These are phyloP conservation scores for Hibiscus trionum DNA, from an alignment of 345 rosid genomes.

Conservation along the genomic window DNA sequence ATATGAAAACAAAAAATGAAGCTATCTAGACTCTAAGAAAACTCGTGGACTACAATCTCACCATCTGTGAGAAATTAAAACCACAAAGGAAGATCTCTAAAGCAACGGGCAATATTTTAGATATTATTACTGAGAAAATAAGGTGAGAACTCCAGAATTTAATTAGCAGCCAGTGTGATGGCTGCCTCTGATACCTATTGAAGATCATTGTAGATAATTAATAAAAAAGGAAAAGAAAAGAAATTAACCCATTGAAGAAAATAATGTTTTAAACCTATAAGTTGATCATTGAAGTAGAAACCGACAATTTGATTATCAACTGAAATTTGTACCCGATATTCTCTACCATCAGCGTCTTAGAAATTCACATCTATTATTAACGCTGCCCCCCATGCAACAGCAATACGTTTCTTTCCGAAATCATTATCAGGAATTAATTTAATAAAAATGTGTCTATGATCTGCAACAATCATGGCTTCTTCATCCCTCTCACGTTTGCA, in stretches of 20 bases:
- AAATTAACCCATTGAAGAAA: not conserved
- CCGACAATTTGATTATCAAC: too few relatives aligned
- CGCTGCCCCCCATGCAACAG: not conserved
- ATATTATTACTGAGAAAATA: not conserved
- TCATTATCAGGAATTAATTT: not conserved
- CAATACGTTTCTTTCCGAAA: not conserved
- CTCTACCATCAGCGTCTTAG: too few relatives aligned
- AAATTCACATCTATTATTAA: not conserved
- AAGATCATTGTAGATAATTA: not conserved
- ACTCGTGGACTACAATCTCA: constrained; percentile 1
- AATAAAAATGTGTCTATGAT: not conserved
- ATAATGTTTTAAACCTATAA: not conserved
- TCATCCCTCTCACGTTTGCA: not conserved
- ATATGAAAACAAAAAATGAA: not conserved
- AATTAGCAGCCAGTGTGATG: not conserved
- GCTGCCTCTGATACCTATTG: not conserved
- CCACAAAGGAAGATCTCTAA: not conserved
- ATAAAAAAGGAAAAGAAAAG: not conserved
- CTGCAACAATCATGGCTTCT: not conserved
- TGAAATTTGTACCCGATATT: too few relatives aligned
- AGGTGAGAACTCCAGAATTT: not conserved
- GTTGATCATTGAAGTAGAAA: not conserved
- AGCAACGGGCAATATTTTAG: not conserved
- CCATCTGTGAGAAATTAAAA: not conserved
- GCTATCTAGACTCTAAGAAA: not conserved